Percentiles rank a stretch among this genome's conserved stretches.
Evolutionary conservation across 2,329 filamentous ascomycete genomes (phyloP).

Genomic region (Emergomyces pasteurianus): DNA sequence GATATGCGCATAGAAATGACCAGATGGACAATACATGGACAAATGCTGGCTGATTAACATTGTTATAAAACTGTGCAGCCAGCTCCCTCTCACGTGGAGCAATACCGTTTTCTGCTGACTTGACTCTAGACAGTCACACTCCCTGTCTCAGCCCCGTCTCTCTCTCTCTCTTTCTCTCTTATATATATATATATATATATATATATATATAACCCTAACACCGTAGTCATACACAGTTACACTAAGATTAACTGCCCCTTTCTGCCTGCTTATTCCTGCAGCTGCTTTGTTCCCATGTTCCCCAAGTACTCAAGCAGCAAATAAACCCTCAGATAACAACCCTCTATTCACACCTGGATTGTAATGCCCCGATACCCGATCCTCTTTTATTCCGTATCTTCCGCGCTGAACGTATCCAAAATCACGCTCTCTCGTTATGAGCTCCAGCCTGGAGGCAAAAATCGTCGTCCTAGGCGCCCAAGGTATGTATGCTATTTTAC

Average conservation of each 20-base stretch:
- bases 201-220: neutral
- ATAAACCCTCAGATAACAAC: neutral
- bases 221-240: neutral
- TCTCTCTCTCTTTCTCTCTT: neutral
- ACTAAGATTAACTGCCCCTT: neutral
- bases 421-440: slow-evolving; percentile 23
- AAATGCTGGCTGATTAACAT: neutral
- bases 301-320: neutral
- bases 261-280: neutral
- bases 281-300: neutral
- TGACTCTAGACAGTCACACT: neutral
- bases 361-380: neutral
- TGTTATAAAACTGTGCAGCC: neutral
- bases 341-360: neutral
- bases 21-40: neutral
- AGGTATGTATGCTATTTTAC: slow-evolving; percentile 22
- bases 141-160: neutral
- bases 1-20: neutral
- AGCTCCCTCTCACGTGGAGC: neutral
- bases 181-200: neutral
- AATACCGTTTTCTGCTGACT: neutral
- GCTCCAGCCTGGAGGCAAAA: slow-evolving; percentile 40
- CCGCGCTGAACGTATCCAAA: slow-evolving; percentile 52
- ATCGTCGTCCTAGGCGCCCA: slow-evolving; percentile 42
- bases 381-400: slow-evolving; percentile 11